Evolutionary conservation across 2,329 filamentous ascomycete genomes (phyloP), one percentile per base, ranked within the genome.

Genomic region (Penicillium sclerotiorum): DNA sequence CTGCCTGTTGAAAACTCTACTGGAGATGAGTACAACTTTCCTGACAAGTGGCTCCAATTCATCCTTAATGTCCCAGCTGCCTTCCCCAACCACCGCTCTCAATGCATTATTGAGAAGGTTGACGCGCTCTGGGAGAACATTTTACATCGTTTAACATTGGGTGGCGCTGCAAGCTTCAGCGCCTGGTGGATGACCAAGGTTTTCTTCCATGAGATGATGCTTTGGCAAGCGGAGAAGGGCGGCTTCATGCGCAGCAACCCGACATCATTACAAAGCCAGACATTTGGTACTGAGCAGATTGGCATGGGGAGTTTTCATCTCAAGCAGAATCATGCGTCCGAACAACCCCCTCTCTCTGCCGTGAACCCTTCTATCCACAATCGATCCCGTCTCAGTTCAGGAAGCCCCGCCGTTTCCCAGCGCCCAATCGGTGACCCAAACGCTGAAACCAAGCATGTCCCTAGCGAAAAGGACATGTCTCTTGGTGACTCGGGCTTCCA

Each of bases 191-290:
- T 96, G 50, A 91, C 91, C 3, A 96, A 96, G 69, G 92, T 93
- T 50, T 97, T 93, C 80, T 83, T 96, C 45, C 92, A 96, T 64
- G 93, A 97, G 73, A 95, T 95, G 89, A 84, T 91, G 42, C 81
- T 88, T 49, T 96, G 95, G 80, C 78, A 96, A 59, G 90, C 90
- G 0, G 90, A 95, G 63, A 86, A 92, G 61, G 93, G 92, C 43
- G 93, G 93, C 0, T 96, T 96, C 66, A 85, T 96, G 76, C 78
- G 79, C 25, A 77, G 79, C 53, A 69, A 71, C 2, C 73, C 73
- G 2, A 65, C 61, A 36, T 65, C 66, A 20, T 50, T 71, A 41
- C 67, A 66, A 38, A 62, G 56, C 35, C 57, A 63, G 17, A 55
- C 49, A 1, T 57, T 67, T 38, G 57, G 54, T 6, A 35, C 57